Evolutionary conservation across 768 basidiomycete genomes (phyloP).

Genomic region (Boletellus ananas): DNA sequence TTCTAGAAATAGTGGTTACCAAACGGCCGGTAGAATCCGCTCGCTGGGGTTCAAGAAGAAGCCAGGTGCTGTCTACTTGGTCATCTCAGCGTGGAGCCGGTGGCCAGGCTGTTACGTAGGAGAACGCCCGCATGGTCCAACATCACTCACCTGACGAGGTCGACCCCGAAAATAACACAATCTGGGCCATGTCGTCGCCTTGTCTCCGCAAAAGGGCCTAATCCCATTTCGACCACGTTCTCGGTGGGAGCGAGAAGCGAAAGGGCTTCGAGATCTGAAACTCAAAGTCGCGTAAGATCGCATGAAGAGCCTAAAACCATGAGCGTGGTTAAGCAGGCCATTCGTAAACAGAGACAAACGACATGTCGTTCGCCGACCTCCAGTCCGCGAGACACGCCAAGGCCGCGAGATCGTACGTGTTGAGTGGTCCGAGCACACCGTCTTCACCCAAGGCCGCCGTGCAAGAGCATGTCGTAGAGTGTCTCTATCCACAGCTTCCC

Average conservation of each 20-base stretch:
- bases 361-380: conserved; percentile 37
- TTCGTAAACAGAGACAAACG: conserved; percentile 11
- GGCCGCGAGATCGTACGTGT: conserved; percentile 31
- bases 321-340: too few species aligned
- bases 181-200: neutral
- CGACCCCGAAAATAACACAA: neutral
- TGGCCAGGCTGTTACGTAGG: neutral
- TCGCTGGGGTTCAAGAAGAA: conserved; percentile 1
- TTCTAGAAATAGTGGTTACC: conserved; percentile 7
- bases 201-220: conserved; percentile 11
- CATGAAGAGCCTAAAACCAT: neutral
- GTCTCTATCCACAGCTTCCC: conserved; percentile 35
- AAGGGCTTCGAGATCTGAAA: neutral
- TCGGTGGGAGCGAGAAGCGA: neutral
- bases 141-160: conserved; percentile 10
- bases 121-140: neutral
- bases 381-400: conserved; percentile 30
- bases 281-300: neutral
- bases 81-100: too few species aligned
- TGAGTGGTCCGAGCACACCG: too few species aligned
- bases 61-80: too few species aligned
- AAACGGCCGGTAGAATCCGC: conserved; percentile 7
- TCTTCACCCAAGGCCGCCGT: neutral
- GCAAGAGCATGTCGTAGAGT: neutral
- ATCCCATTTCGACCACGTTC: neutral